These are phyloP conservation scores for Apophysomyces ossiformis DNA, from an alignment of 371 early-diverging fungal species.

Conservation along the genomic window DNA sequence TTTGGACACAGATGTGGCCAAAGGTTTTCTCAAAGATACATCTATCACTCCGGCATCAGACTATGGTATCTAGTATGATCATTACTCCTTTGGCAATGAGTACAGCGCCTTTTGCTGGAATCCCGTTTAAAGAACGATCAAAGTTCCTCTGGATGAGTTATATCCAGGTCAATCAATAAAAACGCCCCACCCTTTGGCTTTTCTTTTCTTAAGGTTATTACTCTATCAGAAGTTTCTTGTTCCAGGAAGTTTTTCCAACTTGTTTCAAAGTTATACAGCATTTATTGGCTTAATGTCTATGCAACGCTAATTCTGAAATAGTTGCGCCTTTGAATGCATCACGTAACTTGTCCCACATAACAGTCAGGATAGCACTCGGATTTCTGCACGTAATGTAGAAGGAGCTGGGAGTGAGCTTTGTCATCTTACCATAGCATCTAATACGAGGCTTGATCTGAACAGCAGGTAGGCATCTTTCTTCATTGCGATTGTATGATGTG, in stretches of 20 bases:
- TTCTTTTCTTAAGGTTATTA: slow-evolving; percentile 1
- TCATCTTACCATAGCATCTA: too few relatives aligned
- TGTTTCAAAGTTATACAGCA: too few relatives aligned
- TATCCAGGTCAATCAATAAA: slow-evolving; percentile 20
- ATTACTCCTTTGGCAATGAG: neutral
- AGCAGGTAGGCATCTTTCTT: too few relatives aligned
- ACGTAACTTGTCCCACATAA: neutral
- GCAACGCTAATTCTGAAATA: slow-evolving; percentile 6
- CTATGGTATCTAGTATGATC: too few relatives aligned
- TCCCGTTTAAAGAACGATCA: slow-evolving; percentile 6
- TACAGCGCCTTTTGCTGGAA: slow-evolving; percentile 4
- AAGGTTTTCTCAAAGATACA: neutral
- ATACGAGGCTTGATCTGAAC: too few relatives aligned
- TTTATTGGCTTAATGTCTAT: neutral
- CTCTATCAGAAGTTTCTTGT: slow-evolving; percentile 12
- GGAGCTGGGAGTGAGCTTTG: too few relatives aligned
- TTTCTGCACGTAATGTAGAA: too few relatives aligned
- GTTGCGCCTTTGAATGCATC: neutral
- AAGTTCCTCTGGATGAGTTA: slow-evolving; percentile 5
- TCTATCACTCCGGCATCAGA: neutral
- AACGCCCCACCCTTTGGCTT: neutral
- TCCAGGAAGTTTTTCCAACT: neutral
- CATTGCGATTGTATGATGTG: slow-evolving; percentile 19
- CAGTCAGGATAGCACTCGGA: too few relatives aligned
- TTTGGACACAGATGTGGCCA: neutral